These are phyloP conservation scores for Stephania yunnanensis DNA, from an alignment of 164 flowering plant species.

Conservation along the genomic window DNA sequence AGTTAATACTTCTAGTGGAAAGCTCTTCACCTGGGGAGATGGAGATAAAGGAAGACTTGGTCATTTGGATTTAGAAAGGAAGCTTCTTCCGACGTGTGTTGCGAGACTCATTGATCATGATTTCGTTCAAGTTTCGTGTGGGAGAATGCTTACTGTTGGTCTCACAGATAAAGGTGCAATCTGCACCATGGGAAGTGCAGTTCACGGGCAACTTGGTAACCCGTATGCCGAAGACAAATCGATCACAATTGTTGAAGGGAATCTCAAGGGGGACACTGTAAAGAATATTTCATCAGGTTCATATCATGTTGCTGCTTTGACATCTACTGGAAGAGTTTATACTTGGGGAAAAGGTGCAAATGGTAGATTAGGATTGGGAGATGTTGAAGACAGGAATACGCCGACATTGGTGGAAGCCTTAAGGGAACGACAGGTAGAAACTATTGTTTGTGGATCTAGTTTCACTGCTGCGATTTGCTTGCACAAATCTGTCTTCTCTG, in stretches of 20 bases:
- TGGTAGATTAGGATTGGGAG: slow-evolving; percentile 64
- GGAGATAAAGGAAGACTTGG: slow-evolving; percentile 67
- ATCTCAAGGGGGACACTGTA: slow-evolving; percentile 46
- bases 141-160: slow-evolving; percentile 52
- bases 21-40: slow-evolving; percentile 79
- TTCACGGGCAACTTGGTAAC: slow-evolving; percentile 65
- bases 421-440: slow-evolving; percentile 46
- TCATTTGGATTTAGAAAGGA: slow-evolving; percentile 40
- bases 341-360: slow-evolving; percentile 70
- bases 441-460: slow-evolving; percentile 51
- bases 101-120: slow-evolving; percentile 46
- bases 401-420: slow-evolving; percentile 58
- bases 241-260: slow-evolving; percentile 50
- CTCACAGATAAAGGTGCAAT: slow-evolving; percentile 49
- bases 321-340: slow-evolving; percentile 48
- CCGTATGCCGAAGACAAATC: slow-evolving; percentile 43
- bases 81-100: slow-evolving; percentile 59
- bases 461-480: slow-evolving; percentile 55
- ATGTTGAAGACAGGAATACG: slow-evolving; percentile 37
- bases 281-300: slow-evolving; percentile 52
- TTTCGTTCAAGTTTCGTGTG: slow-evolving; percentile 64
- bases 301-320: slow-evolving; percentile 52
- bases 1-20: slow-evolving; percentile 28
- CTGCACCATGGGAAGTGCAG: slow-evolving; percentile 55
- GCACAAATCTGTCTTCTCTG: slow-evolving; percentile 45